These are phyloP conservation scores for Stramenopiles sp. DNA, from an alignment of 352 stramenopile genomes.

Conservation along the genomic window DNA sequence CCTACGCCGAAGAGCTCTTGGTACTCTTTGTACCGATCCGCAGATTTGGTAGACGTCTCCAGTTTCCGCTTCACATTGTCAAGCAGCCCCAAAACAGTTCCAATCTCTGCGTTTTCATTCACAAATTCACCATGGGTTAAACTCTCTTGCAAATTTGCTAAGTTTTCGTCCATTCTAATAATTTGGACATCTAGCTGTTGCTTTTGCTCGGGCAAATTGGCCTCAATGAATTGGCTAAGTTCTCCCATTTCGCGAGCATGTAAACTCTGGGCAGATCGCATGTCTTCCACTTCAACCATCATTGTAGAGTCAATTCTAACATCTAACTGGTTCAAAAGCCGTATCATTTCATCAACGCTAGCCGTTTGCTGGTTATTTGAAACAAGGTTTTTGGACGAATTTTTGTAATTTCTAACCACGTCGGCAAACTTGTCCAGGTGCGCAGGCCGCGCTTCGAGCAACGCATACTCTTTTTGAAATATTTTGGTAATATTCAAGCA, in stretches of 20 bases:
- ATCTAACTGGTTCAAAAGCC: slow-evolving; percentile 59
- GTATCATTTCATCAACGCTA: too few species aligned
- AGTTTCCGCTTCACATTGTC: slow-evolving; percentile 53
- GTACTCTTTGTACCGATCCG: slow-evolving; percentile 70
- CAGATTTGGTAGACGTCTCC: slow-evolving; percentile 53
- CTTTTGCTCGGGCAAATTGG: slow-evolving; percentile 62
- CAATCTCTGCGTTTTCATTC: too few species aligned
- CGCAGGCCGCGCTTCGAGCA: too few species aligned
- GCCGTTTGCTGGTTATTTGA: too few species aligned
- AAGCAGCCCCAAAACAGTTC: slow-evolving; percentile 46
- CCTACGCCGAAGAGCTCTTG: slow-evolving; percentile 64
- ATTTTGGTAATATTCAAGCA: too few species aligned
- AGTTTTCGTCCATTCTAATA: slow-evolving; percentile 61
- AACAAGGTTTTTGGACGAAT: too few species aligned
- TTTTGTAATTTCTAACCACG: too few species aligned
- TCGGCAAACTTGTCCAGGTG: too few species aligned
- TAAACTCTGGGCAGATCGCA: slow-evolving; percentile 48
- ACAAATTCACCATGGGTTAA: too few species aligned
- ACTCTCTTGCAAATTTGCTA: too few species aligned
- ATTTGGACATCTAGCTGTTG: slow-evolving; percentile 72
- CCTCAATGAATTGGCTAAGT: slow-evolving; percentile 54
- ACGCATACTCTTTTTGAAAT: too few species aligned
- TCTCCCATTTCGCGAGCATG: slow-evolving; percentile 57
- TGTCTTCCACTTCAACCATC: slow-evolving; percentile 67
- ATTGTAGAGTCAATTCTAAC: slow-evolving; percentile 70